Percentiles rank a stretch among this genome's conserved stretches.
phyloP scores from a whole-genome alignment of 2,329 filamentous ascomycete genomes.

The Plectosphaerella sp. region DNA sequence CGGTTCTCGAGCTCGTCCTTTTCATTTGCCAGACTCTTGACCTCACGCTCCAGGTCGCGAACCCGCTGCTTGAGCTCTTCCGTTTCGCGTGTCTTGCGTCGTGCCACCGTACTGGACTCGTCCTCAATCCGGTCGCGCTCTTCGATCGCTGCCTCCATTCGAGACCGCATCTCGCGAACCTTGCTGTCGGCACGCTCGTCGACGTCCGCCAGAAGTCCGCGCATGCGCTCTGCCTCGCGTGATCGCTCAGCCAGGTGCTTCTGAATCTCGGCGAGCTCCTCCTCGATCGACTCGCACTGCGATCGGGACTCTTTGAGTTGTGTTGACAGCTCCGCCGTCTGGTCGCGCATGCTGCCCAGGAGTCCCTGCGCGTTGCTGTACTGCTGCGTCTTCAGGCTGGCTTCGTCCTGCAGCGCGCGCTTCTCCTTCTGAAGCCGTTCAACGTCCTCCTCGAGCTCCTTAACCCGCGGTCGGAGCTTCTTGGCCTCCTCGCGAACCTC shows the following conservation, averaged over 20 bases:
- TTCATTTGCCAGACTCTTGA: conserved; percentile 67
- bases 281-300: conserved; percentile 80
- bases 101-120: conserved; percentile 73
- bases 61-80: conserved; percentile 80
- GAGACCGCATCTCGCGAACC: conserved; percentile 81
- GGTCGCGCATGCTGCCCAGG: conserved; percentile 88
- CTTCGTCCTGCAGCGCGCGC: conserved; percentile 67
- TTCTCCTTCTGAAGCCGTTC: conserved; percentile 65
- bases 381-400: conserved; percentile 78
- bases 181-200: conserved; percentile 78
- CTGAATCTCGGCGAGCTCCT: conserved; percentile 87
- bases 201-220: conserved; percentile 78
- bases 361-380: conserved; percentile 81
- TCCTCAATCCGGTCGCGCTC: conserved; percentile 92
- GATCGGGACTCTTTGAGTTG: conserved; percentile 87
- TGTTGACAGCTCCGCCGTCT: conserved; percentile 79
- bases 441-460: conserved; percentile 70
- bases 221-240: conserved; percentile 92
- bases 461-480: conserved; percentile 57
- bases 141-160: conserved; percentile 86
- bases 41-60: conserved; percentile 74
- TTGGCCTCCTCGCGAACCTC: conserved; percentile 68
- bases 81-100: conserved; percentile 73
- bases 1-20: conserved; percentile 72
- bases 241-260: conserved; percentile 82